These are phyloP conservation scores for Mycosphaerella sp. DNA, from an alignment of 2,329 filamentous ascomycete genomes.

Conservation along the genomic window DNA sequence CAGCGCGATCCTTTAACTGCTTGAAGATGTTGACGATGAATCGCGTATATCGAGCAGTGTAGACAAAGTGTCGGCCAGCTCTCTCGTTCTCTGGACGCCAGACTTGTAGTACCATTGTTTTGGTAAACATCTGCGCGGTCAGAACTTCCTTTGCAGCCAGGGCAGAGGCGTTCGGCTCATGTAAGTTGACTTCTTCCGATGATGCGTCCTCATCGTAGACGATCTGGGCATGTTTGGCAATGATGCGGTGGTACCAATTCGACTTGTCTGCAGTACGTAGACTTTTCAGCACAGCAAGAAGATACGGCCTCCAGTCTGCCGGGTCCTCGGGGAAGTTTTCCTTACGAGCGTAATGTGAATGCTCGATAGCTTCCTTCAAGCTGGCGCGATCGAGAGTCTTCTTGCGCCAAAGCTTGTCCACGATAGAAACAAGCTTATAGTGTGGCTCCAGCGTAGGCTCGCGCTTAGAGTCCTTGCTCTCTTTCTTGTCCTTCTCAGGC, in stretches of 20 bases:
- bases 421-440: slow-evolving; percentile 77
- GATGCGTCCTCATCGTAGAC: slow-evolving; percentile 45
- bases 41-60: slow-evolving; percentile 76
- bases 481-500: slow-evolving; percentile 40
- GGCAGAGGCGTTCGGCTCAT: slow-evolving; percentile 37
- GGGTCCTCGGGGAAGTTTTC: slow-evolving; percentile 43
- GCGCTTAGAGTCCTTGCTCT: slow-evolving; percentile 54
- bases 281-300: slow-evolving; percentile 55
- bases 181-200: background rate
- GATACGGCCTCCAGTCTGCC: slow-evolving; percentile 54
- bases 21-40: slow-evolving; percentile 73
- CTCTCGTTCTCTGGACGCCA: slow-evolving; percentile 89
- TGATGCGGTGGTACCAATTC: slow-evolving; percentile 92
- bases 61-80: slow-evolving; percentile 82
- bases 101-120: slow-evolving; percentile 89
- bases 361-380: slow-evolving; percentile 45
- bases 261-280: slow-evolving; percentile 72
- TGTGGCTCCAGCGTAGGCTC: slow-evolving; percentile 86
- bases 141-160: slow-evolving; percentile 67
- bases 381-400: slow-evolving; percentile 37
- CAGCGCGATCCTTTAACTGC: slow-evolving; percentile 65
- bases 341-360: slow-evolving; percentile 51
- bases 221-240: slow-evolving; percentile 62
- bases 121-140: slow-evolving; percentile 80
- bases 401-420: slow-evolving; percentile 69